Conservation (phyloP, 805 yeast genomes). For the Sporopachydermia lactativora region DNA sequence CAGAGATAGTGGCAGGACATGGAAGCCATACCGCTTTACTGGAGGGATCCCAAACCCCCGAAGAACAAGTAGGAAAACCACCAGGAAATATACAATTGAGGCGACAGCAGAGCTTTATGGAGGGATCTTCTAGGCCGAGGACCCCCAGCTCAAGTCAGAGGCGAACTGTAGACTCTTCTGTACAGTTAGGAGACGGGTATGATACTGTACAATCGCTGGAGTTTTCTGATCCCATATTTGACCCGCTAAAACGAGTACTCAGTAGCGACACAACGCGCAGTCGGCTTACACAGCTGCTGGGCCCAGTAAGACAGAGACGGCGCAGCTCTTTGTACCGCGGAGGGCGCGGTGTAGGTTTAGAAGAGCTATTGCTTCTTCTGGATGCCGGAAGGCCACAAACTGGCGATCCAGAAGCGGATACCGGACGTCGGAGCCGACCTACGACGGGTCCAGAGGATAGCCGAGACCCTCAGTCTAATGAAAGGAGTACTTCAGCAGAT, state of each 20-base stretch:
- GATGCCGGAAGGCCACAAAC: background rate
- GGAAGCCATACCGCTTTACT: too few relatives aligned
- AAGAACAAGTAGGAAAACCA: too few relatives aligned
- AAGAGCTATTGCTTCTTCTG: background rate
- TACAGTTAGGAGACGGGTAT: too few relatives aligned
- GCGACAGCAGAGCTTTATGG: background rate
- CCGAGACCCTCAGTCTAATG: background rate
- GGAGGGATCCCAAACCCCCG: too few relatives aligned
- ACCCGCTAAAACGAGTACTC: too few relatives aligned
- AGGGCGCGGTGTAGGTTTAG: background rate
- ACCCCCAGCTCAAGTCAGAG: too few relatives aligned
- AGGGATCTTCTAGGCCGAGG: background rate
- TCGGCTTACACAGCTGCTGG: background rate
- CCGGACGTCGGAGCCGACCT: too few relatives aligned
- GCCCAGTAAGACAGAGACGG: background rate
- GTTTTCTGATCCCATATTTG: too few relatives aligned
- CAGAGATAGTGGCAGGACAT: background rate
- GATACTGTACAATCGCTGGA: background rate
- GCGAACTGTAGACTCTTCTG: too few relatives aligned
- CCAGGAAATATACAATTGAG: too few relatives aligned
- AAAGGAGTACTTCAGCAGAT: background rate
- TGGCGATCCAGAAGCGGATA: background rate
- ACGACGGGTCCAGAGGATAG: background rate
- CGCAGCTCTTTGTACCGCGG: background rate
- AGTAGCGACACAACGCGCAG: background rate